phyloP scores from a whole-genome alignment of 176 grass and related monocot genomes.

The Aechmea fasciata region DNA sequence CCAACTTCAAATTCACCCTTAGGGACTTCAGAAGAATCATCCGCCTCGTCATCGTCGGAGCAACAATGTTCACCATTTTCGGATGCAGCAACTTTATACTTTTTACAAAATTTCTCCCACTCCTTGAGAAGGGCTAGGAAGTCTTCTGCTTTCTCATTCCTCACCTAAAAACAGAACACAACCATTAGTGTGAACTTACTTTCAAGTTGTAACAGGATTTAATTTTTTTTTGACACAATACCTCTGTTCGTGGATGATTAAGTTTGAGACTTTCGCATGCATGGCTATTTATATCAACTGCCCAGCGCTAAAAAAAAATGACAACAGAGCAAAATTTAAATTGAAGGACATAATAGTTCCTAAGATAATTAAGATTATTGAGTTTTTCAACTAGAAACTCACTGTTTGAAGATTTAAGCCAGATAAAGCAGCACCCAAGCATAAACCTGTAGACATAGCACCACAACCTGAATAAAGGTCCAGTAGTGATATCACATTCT shows the following conservation, averaged over 20 bases:
- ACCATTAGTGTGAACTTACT: background rate
- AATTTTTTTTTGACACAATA: constrained; percentile 4
- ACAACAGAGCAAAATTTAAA: background rate
- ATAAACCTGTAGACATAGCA: constrained; percentile 83
- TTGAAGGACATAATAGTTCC: no score
- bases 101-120: constrained; percentile 43
- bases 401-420: constrained; percentile 68
- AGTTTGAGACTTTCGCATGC: constrained; percentile 67
- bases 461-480: constrained; percentile 91
- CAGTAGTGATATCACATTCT: constrained; percentile 32
- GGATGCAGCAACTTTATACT: constrained; percentile 14
- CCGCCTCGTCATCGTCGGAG: constrained; percentile 27
- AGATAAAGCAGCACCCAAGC: constrained; percentile 58
- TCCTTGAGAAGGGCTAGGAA: constrained; percentile 55
- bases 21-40: constrained; percentile 18
- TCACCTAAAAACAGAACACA: constrained; percentile 26
- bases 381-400: background rate
- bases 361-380: no score
- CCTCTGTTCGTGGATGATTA: constrained; percentile 75
- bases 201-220: no score
- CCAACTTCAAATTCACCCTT: constrained; percentile 54
- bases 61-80: background rate
- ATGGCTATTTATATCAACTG: constrained; percentile 56
- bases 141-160: constrained; percentile 67
- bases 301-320: constrained; percentile 44